A percentile compares a stretch with the other conserved stretches of the same genome.
Evolutionary conservation across 805 yeast species (phyloP).

Genomic region (Metschnikowia cerradonensis): DNA sequence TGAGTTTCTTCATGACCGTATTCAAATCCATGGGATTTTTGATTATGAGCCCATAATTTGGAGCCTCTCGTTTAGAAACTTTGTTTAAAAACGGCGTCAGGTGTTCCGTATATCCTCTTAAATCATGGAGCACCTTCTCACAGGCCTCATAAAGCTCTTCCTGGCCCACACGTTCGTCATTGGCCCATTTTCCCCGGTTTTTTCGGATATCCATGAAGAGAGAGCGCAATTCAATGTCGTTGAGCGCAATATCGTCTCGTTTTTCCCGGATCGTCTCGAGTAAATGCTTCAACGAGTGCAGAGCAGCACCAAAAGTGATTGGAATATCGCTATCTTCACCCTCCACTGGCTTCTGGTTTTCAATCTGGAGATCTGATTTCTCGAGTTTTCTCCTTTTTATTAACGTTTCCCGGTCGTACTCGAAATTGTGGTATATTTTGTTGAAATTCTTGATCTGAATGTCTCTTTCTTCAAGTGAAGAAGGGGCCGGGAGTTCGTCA

Average conservation of each 20-base stretch:
- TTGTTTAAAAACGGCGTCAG: constrained; percentile 93
- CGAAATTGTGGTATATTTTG: constrained; percentile 71
- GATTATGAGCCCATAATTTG: constrained; percentile 86
- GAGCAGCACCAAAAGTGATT: constrained; percentile 36
- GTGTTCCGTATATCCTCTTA: constrained; percentile 91
- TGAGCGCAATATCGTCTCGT: constrained; percentile 67
- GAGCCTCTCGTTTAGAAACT: constrained; percentile 98
- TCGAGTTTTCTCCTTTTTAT: constrained; percentile 73
- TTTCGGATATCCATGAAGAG: constrained; percentile 89
- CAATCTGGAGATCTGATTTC: constrained; percentile 71
- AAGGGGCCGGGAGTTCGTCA: constrained; percentile 10
- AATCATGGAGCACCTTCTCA: constrained; percentile 87
- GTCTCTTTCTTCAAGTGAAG: constrained; percentile 37
- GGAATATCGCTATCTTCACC: constrained; percentile 19
- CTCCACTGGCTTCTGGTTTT: constrained; percentile 20
- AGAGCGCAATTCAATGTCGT: constrained; percentile 79
- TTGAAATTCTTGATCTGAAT: constrained; percentile 57
- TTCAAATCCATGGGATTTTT: constrained; percentile 95
- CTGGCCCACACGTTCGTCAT: constrained; percentile 92
- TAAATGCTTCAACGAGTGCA: constrained; percentile 63
- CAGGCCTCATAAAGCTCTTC: constrained; percentile 97
- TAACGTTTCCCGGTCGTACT: constrained; percentile 71
- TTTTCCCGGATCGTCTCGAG: constrained; percentile 72
- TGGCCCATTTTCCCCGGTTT: constrained; percentile 96
- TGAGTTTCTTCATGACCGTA: constrained; percentile 87